Conservation (phyloP, 345 rosid genomes). For the Microcos paniculata region DNA sequence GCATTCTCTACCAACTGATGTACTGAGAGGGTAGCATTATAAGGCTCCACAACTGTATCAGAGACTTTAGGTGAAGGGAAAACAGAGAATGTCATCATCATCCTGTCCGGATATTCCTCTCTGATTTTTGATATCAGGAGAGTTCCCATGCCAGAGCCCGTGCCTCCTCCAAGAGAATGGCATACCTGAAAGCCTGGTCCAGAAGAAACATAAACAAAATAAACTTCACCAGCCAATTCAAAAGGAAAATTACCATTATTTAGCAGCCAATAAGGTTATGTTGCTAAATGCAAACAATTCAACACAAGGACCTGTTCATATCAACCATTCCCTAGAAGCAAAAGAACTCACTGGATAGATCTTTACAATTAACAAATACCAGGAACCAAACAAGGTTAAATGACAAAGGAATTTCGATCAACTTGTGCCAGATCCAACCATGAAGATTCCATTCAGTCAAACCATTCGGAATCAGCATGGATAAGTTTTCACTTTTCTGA, state of each 20-base stretch:
- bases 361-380: not conserved
- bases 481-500: not conserved
- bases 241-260: not conserved
- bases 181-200: conserved; percentile 90
- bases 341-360: not conserved
- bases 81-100: conserved; percentile 98
- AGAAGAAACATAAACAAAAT: conserved; percentile 7
- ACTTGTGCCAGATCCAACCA: not conserved
- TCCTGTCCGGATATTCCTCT: conserved; percentile 96
- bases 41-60: conserved; percentile 98
- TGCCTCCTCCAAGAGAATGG: conserved; percentile 97
- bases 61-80: conserved; percentile 98
- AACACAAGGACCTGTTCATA: not conserved
- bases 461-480: not conserved
- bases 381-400: not conserved
- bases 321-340: not conserved
- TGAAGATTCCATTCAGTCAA: too few relatives aligned
- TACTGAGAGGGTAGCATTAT: conserved; percentile 96
- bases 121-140: conserved; percentile 89
- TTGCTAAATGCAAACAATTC: not conserved
- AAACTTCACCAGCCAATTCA: conserved; percentile 16
- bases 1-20: conserved; percentile 97
- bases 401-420: not conserved
- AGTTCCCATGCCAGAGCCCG: conserved; percentile 98
- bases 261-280: not conserved